Base-by-base conservation (phyloP, 495 filamentous ascomycete genomes). In the Acidiella bohemica region DNA sequence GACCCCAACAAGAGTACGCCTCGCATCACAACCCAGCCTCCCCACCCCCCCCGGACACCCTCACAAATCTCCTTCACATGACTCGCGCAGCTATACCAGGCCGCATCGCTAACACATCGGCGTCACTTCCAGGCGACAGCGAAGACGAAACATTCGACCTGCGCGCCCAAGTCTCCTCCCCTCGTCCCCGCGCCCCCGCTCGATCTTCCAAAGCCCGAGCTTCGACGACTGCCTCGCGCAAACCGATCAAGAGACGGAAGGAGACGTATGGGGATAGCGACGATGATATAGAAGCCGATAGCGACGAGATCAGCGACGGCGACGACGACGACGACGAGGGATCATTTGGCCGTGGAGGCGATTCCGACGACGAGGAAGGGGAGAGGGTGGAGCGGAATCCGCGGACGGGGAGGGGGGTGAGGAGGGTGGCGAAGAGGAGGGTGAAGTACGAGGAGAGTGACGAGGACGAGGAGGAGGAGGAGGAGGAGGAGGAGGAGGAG, bases 341-440 rank as follows among this genome's bases (percentile, higher is more conserved):
- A 9, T 30, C 33, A 4, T 43, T 40, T 26, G 9, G 4, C 11
- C 40, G 3, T 3, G 9, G 37, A 16, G 70, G 74, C 0, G 80
- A 76, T 24, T 68, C 59, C 13, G 65, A 76, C 5, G 73, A 74
- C 19, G 70, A 60, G 13, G 65, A 76, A 6, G 73, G 73, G 22
- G 68, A 75, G n/a, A n/a, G n/a, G n/a, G 58, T 68, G 0, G 76
- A 81, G 51, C 61, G 72, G 1, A 73, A 73, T 30, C 64, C 73
- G 4, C 76, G 67, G n/a, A 74, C 80, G 26, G 83, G 83, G n/a
- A 67, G 79, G 12, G 71, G 72, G 19, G 73, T 75, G 53, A 70
- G 83, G 48, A 67, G 76, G 44, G 75, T 72, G 9, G 73, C 76
- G 2, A 70, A 41, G 65, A 67, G 53, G 57, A 62, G 29, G 44